Percentiles rank a stretch among this genome's conserved stretches.
These are phyloP conservation scores for Rhizopogon salebrosus DNA, from an alignment of 768 basidiomycete genomes.

Conservation along the genomic window DNA sequence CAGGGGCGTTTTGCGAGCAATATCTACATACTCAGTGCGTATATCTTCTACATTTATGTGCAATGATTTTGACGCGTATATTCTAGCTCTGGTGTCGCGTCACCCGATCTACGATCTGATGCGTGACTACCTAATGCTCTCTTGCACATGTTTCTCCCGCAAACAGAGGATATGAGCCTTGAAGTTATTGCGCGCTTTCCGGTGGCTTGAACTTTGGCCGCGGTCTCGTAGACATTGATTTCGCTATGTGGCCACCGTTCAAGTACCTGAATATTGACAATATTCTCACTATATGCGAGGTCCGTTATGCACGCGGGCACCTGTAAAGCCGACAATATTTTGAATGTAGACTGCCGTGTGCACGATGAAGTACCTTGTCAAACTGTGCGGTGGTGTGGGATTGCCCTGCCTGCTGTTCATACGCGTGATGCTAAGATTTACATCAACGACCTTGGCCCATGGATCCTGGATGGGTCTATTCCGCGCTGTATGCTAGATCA, in stretches of 20 bases:
- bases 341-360: conserved; percentile 78
- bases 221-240: conserved; percentile 89
- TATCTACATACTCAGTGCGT: conserved; percentile 82
- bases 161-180: conserved; percentile 41
- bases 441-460: conserved; percentile 94
- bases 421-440: conserved; percentile 89
- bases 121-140: conserved; percentile 93
- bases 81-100: conserved; percentile 78
- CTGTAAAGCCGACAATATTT: background rate
- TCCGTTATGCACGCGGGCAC: conserved; percentile 18
- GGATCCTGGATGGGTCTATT: conserved; percentile 93
- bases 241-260: conserved; percentile 96
- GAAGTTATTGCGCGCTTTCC: conserved; percentile 86
- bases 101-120: conserved; percentile 94
- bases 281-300: conserved; percentile 89
- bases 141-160: conserved; percentile 82
- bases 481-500: conserved; percentile 87
- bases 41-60: conserved; percentile 4
- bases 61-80: conserved; percentile 7
- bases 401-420: conserved; percentile 78
- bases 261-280: conserved; percentile 91
- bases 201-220: conserved; percentile 92
- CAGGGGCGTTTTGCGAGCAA: too few relatives aligned
- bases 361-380: conserved; percentile 87
- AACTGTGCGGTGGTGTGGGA: conserved; percentile 92